Evolutionary conservation across 352 stramenopile species (phyloP).

Genomic region (Pythium volutum): DNA sequence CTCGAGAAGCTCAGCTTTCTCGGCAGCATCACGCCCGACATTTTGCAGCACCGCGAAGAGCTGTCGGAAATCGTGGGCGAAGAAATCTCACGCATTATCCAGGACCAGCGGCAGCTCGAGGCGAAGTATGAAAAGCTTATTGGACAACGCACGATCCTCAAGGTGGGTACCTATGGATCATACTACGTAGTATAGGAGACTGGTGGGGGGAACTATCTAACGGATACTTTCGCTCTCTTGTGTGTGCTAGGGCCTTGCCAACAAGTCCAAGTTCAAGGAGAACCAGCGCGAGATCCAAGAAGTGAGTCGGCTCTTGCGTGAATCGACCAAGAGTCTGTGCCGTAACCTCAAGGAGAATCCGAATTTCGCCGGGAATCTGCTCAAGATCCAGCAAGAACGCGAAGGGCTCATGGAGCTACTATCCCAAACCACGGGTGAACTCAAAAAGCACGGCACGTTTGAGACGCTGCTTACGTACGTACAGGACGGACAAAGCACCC

Average conservation of each 20-base stretch:
- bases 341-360: conserved; percentile 93
- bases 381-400: conserved; percentile 92
- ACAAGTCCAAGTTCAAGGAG: conserved; percentile 93
- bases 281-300: conserved; percentile 92
- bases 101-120: conserved; percentile 87
- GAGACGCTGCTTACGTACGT: conserved; percentile 75
- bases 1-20: conserved; percentile 91
- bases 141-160: conserved; percentile 77
- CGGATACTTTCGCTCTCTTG: not conserved
- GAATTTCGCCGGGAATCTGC: conserved; percentile 90
- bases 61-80: conserved; percentile 90
- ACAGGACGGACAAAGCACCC: conserved; percentile 66
- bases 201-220: too few species aligned
- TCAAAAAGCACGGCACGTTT: conserved; percentile 76
- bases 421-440: conserved; percentile 50
- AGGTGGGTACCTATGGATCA: too few species aligned
- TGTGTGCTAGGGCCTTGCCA: conserved; percentile 61
- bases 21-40: conserved; percentile 88
- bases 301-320: conserved; percentile 82
- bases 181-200: too few species aligned
- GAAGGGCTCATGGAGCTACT: conserved; percentile 79
- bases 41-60: conserved; percentile 91
- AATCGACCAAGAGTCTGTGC: conserved; percentile 91
- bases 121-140: conserved; percentile 90
- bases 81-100: conserved; percentile 92